Conservation (phyloP, 805 yeast species). For the Zygosaccharomyces lentus region DNA sequence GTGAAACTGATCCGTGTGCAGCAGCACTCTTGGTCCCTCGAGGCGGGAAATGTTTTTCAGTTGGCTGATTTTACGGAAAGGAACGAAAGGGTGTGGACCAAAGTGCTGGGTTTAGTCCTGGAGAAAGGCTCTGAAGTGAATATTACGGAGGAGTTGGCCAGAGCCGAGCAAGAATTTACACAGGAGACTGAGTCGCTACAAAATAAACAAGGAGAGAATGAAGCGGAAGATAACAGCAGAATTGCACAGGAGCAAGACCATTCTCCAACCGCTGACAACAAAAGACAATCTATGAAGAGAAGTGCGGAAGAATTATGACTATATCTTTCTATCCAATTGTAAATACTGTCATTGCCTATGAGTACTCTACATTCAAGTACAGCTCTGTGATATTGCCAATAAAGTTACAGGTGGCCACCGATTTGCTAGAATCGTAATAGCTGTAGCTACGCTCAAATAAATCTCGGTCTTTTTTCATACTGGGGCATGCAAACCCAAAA, state of each 20-base stretch:
- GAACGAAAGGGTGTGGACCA: constrained; percentile 66
- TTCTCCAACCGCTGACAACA: background rate
- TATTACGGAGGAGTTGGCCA: constrained; percentile 37
- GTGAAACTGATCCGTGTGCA: constrained; percentile 66
- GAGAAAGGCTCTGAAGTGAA: constrained; percentile 42
- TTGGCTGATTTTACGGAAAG: constrained; percentile 59
- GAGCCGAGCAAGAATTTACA: constrained; percentile 26
- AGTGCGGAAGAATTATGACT: background rate
- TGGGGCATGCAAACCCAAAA: constrained; percentile 75
- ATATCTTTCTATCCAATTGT: background rate
- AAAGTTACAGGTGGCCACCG: constrained; percentile 40
- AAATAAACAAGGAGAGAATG: constrained; percentile 4
- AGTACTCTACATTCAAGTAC: constrained; percentile 1
- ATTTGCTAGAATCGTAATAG: constrained; percentile 14
- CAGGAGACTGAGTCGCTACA: constrained; percentile 1
- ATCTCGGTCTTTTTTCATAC: constrained; percentile 10
- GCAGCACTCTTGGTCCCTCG: constrained; percentile 84
- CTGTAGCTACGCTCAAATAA: constrained; percentile 33
- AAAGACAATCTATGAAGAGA: constrained; percentile 6
- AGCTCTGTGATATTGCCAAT: constrained; percentile 33
- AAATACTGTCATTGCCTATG: background rate
- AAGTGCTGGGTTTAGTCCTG: constrained; percentile 53
- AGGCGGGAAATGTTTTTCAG: constrained; percentile 60
- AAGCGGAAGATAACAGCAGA: constrained; percentile 2
- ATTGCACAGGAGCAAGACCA: background rate